These are phyloP conservation scores for Fusarium sp. DNA, from an alignment of 2,329 filamentous ascomycete species.

Conservation along the genomic window DNA sequence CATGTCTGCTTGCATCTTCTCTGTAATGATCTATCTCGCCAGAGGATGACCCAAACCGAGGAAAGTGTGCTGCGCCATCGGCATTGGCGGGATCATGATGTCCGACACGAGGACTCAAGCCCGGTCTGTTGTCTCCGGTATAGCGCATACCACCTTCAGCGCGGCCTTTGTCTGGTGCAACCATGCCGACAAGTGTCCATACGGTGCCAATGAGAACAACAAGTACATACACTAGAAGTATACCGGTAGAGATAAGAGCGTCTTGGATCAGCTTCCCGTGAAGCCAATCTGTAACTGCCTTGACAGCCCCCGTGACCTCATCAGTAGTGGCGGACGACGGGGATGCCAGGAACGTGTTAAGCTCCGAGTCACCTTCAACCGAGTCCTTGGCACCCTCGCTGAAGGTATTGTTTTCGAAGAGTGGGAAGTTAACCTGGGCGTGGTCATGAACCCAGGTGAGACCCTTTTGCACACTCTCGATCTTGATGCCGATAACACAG, in stretches of 20 bases:
- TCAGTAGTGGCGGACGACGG: slow-evolving; percentile 78
- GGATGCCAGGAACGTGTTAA: slow-evolving; percentile 79
- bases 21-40: slow-evolving; percentile 32
- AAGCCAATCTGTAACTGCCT: slow-evolving; percentile 74
- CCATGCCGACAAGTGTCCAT: slow-evolving; percentile 71
- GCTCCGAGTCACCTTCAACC: slow-evolving; percentile 65
- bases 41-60: slow-evolving; percentile 42
- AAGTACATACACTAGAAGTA: slow-evolving; percentile 81
- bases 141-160: slow-evolving; percentile 64
- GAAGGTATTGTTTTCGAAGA: slow-evolving; percentile 82
- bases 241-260: slow-evolving; percentile 77
- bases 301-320: slow-evolving; percentile 80
- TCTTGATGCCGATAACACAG: slow-evolving; percentile 89
- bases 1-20: slow-evolving; percentile 19
- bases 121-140: slow-evolving; percentile 44
- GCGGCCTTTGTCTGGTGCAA: slow-evolving; percentile 62
- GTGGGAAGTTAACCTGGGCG: slow-evolving; percentile 82
- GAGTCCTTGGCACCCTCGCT: slow-evolving; percentile 77
- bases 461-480: slow-evolving; percentile 83
- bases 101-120: slow-evolving; percentile 40
- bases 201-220: slow-evolving; percentile 78
- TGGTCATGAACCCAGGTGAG: slow-evolving; percentile 94
- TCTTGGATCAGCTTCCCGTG: slow-evolving; percentile 76
- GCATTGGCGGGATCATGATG: slow-evolving; percentile 35
- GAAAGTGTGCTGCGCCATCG: slow-evolving; percentile 34